phyloP scores from a whole-genome alignment of 768 basidiomycete species.

The Lentinula raphanica region DNA sequence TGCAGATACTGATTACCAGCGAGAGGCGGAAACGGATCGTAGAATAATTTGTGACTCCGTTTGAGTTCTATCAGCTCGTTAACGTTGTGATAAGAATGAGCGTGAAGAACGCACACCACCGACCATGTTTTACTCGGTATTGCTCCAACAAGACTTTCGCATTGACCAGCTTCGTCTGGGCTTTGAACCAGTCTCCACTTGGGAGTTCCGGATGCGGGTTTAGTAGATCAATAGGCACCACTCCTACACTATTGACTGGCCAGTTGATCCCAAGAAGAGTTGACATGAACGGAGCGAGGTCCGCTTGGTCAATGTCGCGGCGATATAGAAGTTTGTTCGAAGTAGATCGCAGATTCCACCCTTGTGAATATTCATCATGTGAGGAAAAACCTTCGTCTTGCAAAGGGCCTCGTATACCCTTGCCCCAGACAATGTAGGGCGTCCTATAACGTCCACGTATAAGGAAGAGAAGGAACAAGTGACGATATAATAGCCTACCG shows the following conservation, averaged over 20 bases:
- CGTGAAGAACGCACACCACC: conserved; percentile 12
- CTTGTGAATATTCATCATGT: conserved; percentile 63
- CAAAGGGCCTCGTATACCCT: conserved; percentile 67
- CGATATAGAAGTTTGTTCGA: conserved; percentile 23
- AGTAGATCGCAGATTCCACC: conserved; percentile 45
- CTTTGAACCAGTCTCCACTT: background rate
- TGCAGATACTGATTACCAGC: conserved; percentile 24
- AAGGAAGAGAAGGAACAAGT: background rate
- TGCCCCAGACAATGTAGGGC: conserved; percentile 79
- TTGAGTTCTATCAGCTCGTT: conserved; percentile 48
- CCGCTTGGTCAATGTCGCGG: conserved; percentile 79
- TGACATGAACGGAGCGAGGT: conserved; percentile 75
- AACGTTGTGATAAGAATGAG: background rate
- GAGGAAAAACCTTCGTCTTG: conserved; percentile 50
- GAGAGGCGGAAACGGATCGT: conserved; percentile 49
- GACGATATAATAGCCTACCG: background rate
- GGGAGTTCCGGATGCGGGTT: background rate
- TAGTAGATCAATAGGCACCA: conserved; percentile 46
- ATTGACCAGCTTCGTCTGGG: background rate
- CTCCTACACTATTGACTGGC: conserved; percentile 81
- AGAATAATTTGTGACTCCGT: conserved; percentile 49
- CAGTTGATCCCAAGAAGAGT: conserved; percentile 65
- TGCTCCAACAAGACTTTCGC: conserved; percentile 65
- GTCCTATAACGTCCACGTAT: conserved; percentile 75
- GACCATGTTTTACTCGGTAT: conserved; percentile 73